Evolutionary conservation across 2,329 filamentous ascomycete genomes (phyloP), one percentile per base, ranked within the genome.

Genomic region (Ascochyta fabae): DNA sequence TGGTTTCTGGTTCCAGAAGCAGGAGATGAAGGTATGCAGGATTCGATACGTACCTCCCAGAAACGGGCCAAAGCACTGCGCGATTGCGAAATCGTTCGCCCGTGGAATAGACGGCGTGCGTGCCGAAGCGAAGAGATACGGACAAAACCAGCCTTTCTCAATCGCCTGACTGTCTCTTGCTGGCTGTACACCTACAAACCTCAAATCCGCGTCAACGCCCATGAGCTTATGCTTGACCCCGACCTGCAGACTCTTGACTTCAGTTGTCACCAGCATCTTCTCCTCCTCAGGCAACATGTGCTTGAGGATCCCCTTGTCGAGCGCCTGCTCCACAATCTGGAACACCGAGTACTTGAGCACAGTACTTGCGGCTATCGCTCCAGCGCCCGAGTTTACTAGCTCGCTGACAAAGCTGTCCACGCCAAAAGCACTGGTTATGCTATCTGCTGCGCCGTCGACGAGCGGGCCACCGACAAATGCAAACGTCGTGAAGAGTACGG

Each of bases 221-320:
- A 78, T 77, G 41, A 77, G 62, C 26, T 77, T 77, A 45, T 77
- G 75, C 56, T 75, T 75, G 53, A 77, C 71, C 36, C 68, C 64
- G 12, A 76, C 68, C 43, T 75, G 73, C 41, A 77, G 34, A 34
- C 69, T 75, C 60, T 72, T 75, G 19, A 75, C 69, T 35, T 66
- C 67, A 1, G 67, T 72, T 5, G 74, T 76, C 19, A 63, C 58
- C 23, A 75, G 59, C 67, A 76, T 76, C 57, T 74, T 75, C 56
- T 75, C 72, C 51, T 76, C 74, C 44, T 77, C 74, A 1, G 74
- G 74, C 27, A 76, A 56, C 58, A 77, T 67, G 41, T 75, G 72
- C 58, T 77, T 73, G 3, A 76, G 41, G 19, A 76, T 61, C 4
- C 72, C 74, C 48, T 75, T 74, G 53, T 77, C 75, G 33, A 77